Conservation (phyloP, 306 rosid species). For the Quercus suber region DNA sequence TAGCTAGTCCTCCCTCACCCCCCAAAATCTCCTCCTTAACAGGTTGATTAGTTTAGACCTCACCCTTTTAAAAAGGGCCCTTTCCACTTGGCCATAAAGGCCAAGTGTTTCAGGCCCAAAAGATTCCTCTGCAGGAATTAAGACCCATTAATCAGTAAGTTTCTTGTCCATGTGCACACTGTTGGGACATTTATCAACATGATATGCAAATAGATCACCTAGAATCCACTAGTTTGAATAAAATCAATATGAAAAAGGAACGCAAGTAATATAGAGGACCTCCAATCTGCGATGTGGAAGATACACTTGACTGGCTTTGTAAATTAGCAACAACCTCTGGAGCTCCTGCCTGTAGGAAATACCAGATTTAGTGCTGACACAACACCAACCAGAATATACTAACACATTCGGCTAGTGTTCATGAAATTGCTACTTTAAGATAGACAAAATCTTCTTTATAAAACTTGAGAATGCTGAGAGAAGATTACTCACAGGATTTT, state of each 20-base stretch:
- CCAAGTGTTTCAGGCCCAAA: background rate
- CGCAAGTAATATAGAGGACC: conserved; percentile 33
- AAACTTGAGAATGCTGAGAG: background rate
- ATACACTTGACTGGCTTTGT: conserved; percentile 41
- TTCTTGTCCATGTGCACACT: background rate
- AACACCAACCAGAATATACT: conserved; percentile 15
- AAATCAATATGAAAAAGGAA: background rate
- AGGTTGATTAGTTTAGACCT: background rate
- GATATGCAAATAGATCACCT: background rate
- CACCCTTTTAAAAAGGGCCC: background rate
- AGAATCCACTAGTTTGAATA: conserved; percentile 6
- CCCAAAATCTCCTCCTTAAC: background rate
- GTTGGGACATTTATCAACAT: background rate
- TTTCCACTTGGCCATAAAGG: background rate
- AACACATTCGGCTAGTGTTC: background rate
- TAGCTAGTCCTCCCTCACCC: background rate
- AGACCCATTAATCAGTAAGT: background rate
- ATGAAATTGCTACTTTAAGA: conserved; percentile 1
- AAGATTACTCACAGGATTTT: conserved; percentile 49
- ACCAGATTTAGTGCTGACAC: background rate
- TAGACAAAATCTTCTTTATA: background rate
- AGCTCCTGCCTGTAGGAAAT: conserved; percentile 45
- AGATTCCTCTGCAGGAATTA: background rate
- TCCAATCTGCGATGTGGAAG: conserved; percentile 48
- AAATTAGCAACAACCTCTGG: conserved; percentile 38